phyloP scores from a whole-genome alignment of 305 asterid species.

The Fraxinus paxiana region DNA sequence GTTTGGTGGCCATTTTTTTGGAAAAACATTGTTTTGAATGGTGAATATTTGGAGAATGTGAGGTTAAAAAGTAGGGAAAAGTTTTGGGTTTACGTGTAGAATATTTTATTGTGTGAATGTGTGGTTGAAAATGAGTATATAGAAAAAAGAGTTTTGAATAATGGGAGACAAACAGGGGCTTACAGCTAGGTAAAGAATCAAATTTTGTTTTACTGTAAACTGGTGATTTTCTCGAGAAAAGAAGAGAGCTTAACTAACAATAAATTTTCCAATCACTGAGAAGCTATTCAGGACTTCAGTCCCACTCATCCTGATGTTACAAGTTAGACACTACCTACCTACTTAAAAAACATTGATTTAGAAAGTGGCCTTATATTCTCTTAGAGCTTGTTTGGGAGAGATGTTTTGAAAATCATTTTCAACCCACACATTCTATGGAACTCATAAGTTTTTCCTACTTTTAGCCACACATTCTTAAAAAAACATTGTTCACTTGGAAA shows the following conservation, averaged over 20 bases:
- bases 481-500: not conserved
- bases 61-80: not conserved
- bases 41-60: not conserved
- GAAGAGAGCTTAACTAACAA: not conserved
- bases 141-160: not conserved
- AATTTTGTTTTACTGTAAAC: not conserved
- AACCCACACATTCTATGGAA: not conserved
- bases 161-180: not conserved
- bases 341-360: not conserved
- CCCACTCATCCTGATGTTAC: not conserved
- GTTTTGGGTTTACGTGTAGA: not conserved
- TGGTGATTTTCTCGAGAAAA: not conserved
- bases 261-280: not conserved
- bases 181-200: not conserved
- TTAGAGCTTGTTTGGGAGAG: not conserved
- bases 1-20: not conserved
- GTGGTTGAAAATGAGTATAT: not conserved
- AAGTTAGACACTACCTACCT: constrained; percentile 7
- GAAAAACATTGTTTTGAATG: too few relatives aligned
- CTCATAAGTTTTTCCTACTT: not conserved
- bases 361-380: not conserved
- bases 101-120: not conserved
- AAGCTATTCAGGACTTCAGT: constrained; percentile 11
- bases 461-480: not conserved
- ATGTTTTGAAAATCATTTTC: not conserved